A percentile compares a stretch with the other conserved stretches of the same genome.
Conservation (phyloP, 1,284 basidiomycete species). For the Pascua guehoae region DNA sequence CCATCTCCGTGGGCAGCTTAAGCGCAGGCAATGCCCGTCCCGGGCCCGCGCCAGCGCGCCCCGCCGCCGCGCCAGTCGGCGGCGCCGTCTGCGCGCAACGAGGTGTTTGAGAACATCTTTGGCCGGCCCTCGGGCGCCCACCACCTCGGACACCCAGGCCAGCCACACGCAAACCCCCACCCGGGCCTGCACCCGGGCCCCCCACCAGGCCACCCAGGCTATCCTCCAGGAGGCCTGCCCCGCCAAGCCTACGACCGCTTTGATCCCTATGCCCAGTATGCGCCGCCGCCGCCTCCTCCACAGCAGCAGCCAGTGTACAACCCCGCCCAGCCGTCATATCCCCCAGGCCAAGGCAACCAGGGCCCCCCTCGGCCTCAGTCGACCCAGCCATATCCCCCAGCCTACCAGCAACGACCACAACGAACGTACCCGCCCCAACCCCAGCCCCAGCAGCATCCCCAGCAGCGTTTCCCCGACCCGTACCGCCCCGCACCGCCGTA, state of each 20-base stretch:
- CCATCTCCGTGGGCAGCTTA: background rate
- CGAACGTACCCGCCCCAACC: no score
- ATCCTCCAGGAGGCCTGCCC: background rate
- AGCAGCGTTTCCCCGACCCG: background rate
- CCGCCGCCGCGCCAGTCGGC: constrained; percentile 1
- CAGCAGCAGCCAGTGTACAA: constrained; percentile 6
- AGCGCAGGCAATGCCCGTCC: background rate
- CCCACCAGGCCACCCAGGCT: constrained; percentile 2
- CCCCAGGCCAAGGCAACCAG: constrained; percentile 1
- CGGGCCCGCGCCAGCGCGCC: background rate
- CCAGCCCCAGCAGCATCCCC: background rate
- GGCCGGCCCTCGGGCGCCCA: constrained; percentile 46
- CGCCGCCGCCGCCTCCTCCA: constrained; percentile 2
- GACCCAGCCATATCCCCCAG: background rate
- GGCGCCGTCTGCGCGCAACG: constrained; percentile 30
- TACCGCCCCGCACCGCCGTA: constrained; percentile 3
- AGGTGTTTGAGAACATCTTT: constrained; percentile 50
- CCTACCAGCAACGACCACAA: background rate
- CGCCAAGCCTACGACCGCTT: background rate
- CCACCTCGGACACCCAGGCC: constrained; percentile 29
- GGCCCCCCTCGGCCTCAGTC: constrained; percentile 2
- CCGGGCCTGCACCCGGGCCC: constrained; percentile 1
- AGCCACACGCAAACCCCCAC: background rate
- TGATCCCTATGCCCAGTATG: constrained; percentile 2
- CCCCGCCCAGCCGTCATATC: background rate